Evolutionary conservation across 1,284 basidiomycete species (phyloP), one percentile per base, ranked within the genome.

Genomic region (Salmacisia buchloeana): DNA sequence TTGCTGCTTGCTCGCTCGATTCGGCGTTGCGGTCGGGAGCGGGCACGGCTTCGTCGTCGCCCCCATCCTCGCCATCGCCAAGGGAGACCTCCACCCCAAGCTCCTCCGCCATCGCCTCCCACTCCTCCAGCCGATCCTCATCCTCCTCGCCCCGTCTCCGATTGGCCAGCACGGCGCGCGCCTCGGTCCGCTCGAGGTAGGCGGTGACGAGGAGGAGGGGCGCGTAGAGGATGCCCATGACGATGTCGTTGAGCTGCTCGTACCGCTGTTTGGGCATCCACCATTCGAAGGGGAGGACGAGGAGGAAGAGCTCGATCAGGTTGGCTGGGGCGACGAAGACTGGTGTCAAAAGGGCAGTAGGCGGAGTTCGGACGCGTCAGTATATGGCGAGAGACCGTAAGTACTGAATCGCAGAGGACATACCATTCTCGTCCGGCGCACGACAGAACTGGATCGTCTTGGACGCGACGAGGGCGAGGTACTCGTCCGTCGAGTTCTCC

Each of bases 61-160:
- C 46, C 5, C 29, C 46, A 25, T 49, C 46, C 18, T 6, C 21
- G 7, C 29, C 5, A 2, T 7, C 46, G 29, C 46, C 46, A 23
- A 49, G 6, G 6, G 46, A 49, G 27, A n/a, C 10, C 46, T 49
- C 46, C 13, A 49, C 12, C 13, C 46, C 46, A n/a, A 49, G 23
- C 25, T 49, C 46, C 46, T 49, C 46, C 46, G 46, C 46, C 46
- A 49, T 49, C 46, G 46, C 46, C 46, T 49, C 46, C 46, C 46
- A 49, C 18, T 49, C 46, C 21, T 49, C 46, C 46, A 49, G 18
- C 21, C 6, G 13, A 23, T 49, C 46, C 27, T 49, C 46, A 25
- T 49, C 46, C 46, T 49, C 46, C 46, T 49, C 46, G 27, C 46
- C 46, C 27, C 46, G 3, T 18, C 46, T 13, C 23, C 46, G 46